Evolutionary conservation across 768 basidiomycete genomes (phyloP).

Genomic region (Russula dissimulans): DNA sequence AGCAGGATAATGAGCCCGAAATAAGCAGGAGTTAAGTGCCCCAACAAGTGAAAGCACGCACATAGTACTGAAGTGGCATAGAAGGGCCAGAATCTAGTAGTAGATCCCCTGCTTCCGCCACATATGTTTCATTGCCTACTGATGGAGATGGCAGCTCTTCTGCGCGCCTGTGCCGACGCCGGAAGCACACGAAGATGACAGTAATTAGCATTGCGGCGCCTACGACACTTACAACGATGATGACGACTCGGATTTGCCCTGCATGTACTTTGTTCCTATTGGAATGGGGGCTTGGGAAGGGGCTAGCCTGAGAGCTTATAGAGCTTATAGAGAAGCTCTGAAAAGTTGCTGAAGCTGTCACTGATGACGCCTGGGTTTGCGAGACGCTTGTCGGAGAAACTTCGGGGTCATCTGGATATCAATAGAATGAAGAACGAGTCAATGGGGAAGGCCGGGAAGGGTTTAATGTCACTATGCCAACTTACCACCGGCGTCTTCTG

Average conservation of each 20-base stretch:
- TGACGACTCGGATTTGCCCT: not conserved
- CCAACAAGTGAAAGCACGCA: not conserved
- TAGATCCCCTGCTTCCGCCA: not conserved
- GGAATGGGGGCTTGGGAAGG: not conserved
- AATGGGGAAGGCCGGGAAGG: not conserved
- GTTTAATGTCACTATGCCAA: not conserved
- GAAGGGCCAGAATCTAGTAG: not conserved
- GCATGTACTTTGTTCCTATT: not conserved
- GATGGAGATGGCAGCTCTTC: not conserved
- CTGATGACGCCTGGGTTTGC: not conserved
- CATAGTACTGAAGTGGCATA: not conserved
- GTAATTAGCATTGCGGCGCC: not conserved
- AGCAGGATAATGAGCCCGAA: too few relatives aligned
- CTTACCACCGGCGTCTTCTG: not conserved
- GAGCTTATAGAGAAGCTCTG: too few relatives aligned
- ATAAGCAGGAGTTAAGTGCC: not conserved
- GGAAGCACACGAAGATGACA: not conserved
- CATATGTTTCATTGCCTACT: not conserved
- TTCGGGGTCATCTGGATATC: not conserved
- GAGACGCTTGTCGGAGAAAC: not conserved
- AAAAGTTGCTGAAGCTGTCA: not conserved
- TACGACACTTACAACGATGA: not conserved
- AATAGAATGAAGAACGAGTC: not conserved
- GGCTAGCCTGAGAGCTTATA: not conserved
- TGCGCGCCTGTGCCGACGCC: not conserved